phyloP scores from a whole-genome alignment of 306 rosid species.

The Castanospermum australe region DNA sequence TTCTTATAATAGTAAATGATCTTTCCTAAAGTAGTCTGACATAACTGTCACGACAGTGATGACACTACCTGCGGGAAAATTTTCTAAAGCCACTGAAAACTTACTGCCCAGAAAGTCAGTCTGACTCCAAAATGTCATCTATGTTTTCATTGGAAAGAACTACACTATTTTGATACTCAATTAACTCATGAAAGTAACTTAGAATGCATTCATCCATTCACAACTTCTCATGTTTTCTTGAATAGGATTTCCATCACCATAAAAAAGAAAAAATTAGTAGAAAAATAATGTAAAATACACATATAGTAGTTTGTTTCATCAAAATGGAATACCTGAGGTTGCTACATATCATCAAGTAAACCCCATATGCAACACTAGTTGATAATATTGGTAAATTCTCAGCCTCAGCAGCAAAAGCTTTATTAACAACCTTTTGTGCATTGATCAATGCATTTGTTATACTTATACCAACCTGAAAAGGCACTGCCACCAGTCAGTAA shows the following conservation, averaged over 20 bases:
- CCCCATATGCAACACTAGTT: constrained; percentile 82
- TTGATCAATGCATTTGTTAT: constrained; percentile 81
- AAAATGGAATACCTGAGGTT: constrained; percentile 66
- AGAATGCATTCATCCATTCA: constrained; percentile 3
- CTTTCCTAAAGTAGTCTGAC: not conserved
- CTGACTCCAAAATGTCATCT: not conserved
- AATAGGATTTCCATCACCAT: constrained; percentile 13
- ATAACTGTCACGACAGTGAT: not conserved
- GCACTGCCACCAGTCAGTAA: not conserved
- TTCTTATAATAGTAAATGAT: not conserved
- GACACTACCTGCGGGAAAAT: not conserved
- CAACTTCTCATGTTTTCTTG: not conserved
- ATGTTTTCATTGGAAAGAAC: not conserved
- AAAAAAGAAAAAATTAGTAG: not conserved
- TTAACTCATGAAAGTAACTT: not conserved
- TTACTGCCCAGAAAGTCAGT: not conserved
- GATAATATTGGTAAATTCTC: constrained; percentile 80
- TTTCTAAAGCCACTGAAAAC: not conserved
- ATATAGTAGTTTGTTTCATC: not conserved
- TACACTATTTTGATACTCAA: not conserved
- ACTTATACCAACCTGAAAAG: constrained; percentile 75
- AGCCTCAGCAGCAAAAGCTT: constrained; percentile 58
- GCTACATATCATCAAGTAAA: constrained; percentile 83
- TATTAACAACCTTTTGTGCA: constrained; percentile 60
- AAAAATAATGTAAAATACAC: not conserved